These are phyloP conservation scores for Eutrema salsugineum DNA, from an alignment of 441 rosid genomes.

Conservation along the genomic window DNA sequence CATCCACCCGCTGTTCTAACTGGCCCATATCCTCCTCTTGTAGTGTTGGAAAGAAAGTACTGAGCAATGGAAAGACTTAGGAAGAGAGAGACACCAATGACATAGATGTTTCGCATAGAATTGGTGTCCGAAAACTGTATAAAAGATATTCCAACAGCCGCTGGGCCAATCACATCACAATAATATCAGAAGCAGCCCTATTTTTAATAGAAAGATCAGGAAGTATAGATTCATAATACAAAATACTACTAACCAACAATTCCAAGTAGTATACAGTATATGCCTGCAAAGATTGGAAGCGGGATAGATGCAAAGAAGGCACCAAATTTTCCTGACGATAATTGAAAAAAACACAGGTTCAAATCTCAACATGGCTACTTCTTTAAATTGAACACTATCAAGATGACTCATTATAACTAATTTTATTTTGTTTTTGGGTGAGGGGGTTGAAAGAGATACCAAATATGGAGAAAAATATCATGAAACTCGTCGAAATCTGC, in stretches of 20 bases:
- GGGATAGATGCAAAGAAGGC: slow-evolving; percentile 98
- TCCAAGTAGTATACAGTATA: slow-evolving; percentile 84
- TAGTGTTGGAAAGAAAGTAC: slow-evolving; percentile 55
- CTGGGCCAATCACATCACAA: slow-evolving; percentile 35
- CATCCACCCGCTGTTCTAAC: slow-evolving; percentile 74
- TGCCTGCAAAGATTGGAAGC: slow-evolving; percentile 82
- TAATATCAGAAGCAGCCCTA: not conserved
- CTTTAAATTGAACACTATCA: not conserved
- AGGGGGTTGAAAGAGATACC: slow-evolving; percentile 42
- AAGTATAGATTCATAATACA: not conserved
- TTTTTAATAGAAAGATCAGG: not conserved
- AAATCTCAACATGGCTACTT: not conserved
- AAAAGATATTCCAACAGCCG: slow-evolving; percentile 81
- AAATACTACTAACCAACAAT: slow-evolving; percentile 68
- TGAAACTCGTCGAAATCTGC: slow-evolving; percentile 89
- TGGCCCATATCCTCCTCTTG: slow-evolving; percentile 63
- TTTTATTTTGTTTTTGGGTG: too few species aligned
- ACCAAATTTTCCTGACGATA: slow-evolving; percentile 77
- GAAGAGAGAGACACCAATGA: slow-evolving; percentile 79
- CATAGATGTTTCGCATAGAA: slow-evolving; percentile 84
- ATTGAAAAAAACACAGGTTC: not conserved
- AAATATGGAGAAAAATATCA: slow-evolving; percentile 95
- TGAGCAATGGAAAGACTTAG: slow-evolving; percentile 83
- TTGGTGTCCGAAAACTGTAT: slow-evolving; percentile 79
- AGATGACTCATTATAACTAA: not conserved